Conservation (phyloP, 2,329 filamentous ascomycete species). For the Lachnellula arida region DNA sequence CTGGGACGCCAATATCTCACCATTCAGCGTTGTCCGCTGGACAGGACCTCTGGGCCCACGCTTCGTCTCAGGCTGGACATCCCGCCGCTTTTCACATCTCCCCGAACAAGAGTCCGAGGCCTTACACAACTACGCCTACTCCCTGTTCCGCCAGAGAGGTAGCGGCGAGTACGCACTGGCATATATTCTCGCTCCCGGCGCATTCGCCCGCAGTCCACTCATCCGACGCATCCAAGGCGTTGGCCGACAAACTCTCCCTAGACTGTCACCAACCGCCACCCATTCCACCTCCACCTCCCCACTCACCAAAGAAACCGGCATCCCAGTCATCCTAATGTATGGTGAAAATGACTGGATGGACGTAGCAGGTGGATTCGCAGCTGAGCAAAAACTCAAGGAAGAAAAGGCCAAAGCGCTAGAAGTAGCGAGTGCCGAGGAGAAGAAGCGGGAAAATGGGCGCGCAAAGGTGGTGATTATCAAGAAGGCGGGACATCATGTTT, state of each 20-base stretch:
- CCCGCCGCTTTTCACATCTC: slow-evolving; percentile 84
- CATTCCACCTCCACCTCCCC: not conserved
- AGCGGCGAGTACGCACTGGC: slow-evolving; percentile 91
- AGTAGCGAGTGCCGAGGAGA: slow-evolving; percentile 62
- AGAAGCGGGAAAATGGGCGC: slow-evolving; percentile 66
- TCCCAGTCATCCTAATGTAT: slow-evolving; percentile 90
- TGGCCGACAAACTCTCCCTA: slow-evolving; percentile 59
- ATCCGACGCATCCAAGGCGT: slow-evolving; percentile 84
- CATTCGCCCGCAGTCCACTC: slow-evolving; percentile 81
- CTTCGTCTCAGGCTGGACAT: slow-evolving; percentile 92
- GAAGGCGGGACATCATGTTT: slow-evolving; percentile 67
- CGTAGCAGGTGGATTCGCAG: slow-evolving; percentile 74
- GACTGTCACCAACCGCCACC: not conserved
- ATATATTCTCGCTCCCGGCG: slow-evolving; percentile 89
- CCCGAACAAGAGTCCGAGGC: slow-evolving; percentile 74
- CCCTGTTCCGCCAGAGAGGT: slow-evolving; percentile 85
- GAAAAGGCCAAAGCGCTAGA: slow-evolving; percentile 57
- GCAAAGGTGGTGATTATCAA: slow-evolving; percentile 77
- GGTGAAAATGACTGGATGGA: slow-evolving; percentile 99
- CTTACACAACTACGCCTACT: slow-evolving; percentile 90
- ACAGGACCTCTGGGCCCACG: slow-evolving; percentile 85
- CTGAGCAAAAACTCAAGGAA: slow-evolving; percentile 72
- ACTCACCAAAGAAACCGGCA: slow-evolving; percentile 47
- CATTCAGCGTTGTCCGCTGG: slow-evolving; percentile 85
- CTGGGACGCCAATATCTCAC: slow-evolving; percentile 96